phyloP scores from a whole-genome alignment of 495 filamentous ascomycete species.

The Penicillium daleae region DNA sequence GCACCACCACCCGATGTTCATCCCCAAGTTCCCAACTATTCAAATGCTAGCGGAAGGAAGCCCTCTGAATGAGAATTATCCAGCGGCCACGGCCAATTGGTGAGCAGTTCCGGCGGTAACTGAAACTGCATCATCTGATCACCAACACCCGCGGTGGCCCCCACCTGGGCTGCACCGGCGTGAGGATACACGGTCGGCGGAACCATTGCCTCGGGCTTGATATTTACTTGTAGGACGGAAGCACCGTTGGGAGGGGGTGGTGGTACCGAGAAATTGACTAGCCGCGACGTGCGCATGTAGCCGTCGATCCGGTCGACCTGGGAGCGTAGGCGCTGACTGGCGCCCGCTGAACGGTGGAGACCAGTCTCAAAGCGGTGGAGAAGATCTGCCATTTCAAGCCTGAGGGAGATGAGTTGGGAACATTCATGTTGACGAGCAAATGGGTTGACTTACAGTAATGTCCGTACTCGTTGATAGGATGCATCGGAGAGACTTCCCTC shows the following conservation, averaged over 20 bases:
- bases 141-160: conserved; percentile 19
- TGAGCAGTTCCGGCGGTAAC: conserved; percentile 42
- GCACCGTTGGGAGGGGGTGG: conserved; percentile 18
- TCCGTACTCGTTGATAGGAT: conserved; percentile 48
- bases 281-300: conserved; percentile 46
- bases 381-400: conserved; percentile 52
- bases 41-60: conserved; percentile 33
- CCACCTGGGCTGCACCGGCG: conserved; percentile 6
- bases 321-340: conserved; percentile 42
- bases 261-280: conserved; percentile 20
- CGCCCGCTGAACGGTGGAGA: conserved; percentile 43
- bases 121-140: conserved; percentile 41
- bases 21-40: conserved; percentile 9
- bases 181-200: conserved; percentile 15
- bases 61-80: conserved; percentile 35
- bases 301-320: conserved; percentile 53
- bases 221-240: conserved; percentile 8
- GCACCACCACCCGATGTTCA: background rate
- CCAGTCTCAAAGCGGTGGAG: conserved; percentile 49
- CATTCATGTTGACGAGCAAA: background rate
- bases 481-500: conserved; percentile 51
- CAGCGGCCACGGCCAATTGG: conserved; percentile 47
- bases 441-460: conserved; percentile 38
- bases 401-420: background rate
- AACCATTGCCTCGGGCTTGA: conserved; percentile 20